Percentiles rank a stretch among this genome's conserved stretches.
These are phyloP conservation scores for Manihot esculenta DNA, from an alignment of 441 rosid species.

Conservation along the genomic window DNA sequence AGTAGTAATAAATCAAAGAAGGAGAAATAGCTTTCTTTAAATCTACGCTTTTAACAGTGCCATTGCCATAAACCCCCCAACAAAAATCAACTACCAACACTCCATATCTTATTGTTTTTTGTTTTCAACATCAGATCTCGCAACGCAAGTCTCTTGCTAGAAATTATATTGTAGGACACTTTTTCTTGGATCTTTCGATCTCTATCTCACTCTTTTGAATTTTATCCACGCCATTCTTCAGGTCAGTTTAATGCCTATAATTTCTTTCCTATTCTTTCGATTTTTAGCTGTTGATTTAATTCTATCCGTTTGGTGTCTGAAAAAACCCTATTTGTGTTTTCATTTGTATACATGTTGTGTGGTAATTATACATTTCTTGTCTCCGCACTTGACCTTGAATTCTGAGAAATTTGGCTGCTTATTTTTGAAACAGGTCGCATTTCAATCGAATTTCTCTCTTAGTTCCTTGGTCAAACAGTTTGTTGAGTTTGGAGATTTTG, in stretches of 20 bases:
- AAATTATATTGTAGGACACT: too few species aligned
- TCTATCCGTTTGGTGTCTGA: background rate
- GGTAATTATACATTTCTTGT: background rate
- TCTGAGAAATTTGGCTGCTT: slow-evolving; percentile 6
- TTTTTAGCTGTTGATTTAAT: background rate
- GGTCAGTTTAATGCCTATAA: background rate
- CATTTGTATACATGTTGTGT: background rate
- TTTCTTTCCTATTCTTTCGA: background rate
- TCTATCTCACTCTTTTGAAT: background rate
- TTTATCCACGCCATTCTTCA: background rate
- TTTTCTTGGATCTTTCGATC: too few species aligned
- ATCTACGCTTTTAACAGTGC: background rate
- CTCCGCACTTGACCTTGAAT: background rate
- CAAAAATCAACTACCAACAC: background rate
- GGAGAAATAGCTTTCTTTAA: background rate
- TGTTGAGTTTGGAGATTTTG: background rate
- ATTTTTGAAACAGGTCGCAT: slow-evolving; percentile 1
- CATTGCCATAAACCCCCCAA: too few species aligned
- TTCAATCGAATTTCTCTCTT: background rate
- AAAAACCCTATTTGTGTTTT: background rate
- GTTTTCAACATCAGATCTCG: too few species aligned
- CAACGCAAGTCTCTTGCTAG: too few species aligned
- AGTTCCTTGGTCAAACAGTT: background rate
- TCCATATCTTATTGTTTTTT: too few species aligned
- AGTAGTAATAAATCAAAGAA: background rate